Evolutionary conservation across 2,329 filamentous ascomycete species (phyloP).

Genomic region (Bretziella fagacearum): DNA sequence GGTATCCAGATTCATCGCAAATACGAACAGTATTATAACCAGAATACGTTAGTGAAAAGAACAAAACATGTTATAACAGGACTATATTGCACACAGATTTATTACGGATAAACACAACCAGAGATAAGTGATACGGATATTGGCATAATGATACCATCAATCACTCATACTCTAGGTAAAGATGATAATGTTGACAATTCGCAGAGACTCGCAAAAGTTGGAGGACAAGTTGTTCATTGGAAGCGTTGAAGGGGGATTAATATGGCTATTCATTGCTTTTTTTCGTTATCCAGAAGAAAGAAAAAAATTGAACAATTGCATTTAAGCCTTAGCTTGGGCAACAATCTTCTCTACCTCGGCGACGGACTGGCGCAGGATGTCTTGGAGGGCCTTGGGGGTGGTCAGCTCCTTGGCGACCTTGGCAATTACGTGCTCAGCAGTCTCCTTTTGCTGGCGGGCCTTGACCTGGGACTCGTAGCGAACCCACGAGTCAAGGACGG

Average conservation of each 20-base stretch:
- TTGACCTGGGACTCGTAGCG: constrained; percentile 98
- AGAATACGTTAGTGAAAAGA: background rate
- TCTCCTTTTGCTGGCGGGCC: constrained; percentile 93
- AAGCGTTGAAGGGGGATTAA: background rate
- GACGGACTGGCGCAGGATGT: constrained; percentile 95
- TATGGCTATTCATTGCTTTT: background rate
- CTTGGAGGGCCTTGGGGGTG: constrained; percentile 91
- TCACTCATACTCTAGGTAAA: background rate
- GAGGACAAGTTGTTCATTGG: background rate
- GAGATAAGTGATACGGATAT: constrained; percentile 20
- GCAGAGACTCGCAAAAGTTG: background rate
- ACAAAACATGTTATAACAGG: background rate
- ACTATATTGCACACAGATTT: constrained; percentile 22
- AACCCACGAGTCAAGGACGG: constrained; percentile 94
- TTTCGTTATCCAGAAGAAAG: background rate
- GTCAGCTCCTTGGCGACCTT: constrained; percentile 99
- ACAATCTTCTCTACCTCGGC: constrained; percentile 78
- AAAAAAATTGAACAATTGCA: background rate
- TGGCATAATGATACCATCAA: background rate
- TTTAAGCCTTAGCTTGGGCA: constrained; percentile 16
- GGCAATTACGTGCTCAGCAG: constrained; percentile 80
- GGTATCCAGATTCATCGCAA: too few species aligned
- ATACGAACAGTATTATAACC: too few species aligned
- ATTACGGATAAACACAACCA: constrained; percentile 41
- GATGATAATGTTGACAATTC: background rate